phyloP scores from a whole-genome alignment of 164 flowering plant species.

The Hamamelis virginiana region DNA sequence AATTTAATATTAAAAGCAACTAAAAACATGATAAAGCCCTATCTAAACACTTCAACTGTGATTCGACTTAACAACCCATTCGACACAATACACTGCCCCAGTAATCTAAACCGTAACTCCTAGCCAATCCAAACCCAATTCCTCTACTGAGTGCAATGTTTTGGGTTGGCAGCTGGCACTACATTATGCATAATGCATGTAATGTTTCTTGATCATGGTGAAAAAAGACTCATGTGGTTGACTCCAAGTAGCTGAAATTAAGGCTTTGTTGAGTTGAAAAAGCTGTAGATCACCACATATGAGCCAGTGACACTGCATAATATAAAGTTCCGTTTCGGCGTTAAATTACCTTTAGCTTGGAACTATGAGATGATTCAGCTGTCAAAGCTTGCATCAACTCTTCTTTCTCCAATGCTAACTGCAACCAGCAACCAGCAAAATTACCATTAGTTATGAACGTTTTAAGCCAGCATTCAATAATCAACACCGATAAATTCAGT shows the following conservation, averaged over 20 bases:
- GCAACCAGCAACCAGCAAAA: slow-evolving; percentile 27
- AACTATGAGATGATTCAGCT: slow-evolving; percentile 61
- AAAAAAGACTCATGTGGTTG: too few relatives aligned
- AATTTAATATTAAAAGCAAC: too few relatives aligned
- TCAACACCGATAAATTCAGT: background rate
- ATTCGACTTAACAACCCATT: too few relatives aligned
- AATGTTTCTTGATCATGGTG: background rate
- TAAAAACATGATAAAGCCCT: too few relatives aligned
- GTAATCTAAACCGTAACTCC: too few relatives aligned
- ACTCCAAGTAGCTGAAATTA: too few relatives aligned
- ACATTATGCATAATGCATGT: background rate
- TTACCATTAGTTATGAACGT: background rate
- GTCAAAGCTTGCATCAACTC: slow-evolving; percentile 62
- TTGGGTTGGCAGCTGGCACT: too few relatives aligned
- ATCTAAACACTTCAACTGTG: too few relatives aligned
- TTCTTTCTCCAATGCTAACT: slow-evolving; percentile 89
- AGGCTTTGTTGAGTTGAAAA: too few relatives aligned
- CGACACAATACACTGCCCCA: too few relatives aligned
- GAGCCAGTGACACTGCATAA: background rate
- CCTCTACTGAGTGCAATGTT: too few relatives aligned
- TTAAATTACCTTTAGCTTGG: slow-evolving; percentile 64
- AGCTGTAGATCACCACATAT: background rate
- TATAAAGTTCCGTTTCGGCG: slow-evolving; percentile 8
- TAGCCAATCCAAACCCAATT: too few relatives aligned
- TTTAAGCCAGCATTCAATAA: background rate